Base-by-base conservation (phyloP, 2,329 filamentous ascomycete species). In the Claviceps fusiformis region DNA sequence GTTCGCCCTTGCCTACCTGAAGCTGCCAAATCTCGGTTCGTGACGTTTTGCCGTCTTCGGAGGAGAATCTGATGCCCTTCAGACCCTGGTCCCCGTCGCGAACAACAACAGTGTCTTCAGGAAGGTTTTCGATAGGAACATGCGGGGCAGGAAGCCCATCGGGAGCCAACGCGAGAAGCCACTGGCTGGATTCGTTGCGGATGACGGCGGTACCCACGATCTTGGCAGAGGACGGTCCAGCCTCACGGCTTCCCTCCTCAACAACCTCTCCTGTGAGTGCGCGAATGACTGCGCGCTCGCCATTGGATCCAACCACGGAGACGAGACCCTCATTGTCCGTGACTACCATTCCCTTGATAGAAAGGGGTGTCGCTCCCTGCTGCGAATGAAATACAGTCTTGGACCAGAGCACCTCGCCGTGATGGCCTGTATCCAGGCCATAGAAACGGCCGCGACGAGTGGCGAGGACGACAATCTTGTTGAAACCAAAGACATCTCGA, bases 401-500 rank as follows among this genome's bases (percentile, higher is more conserved):
- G 49, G 81, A 85, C 93, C 93, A 97, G 19, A 87, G 70, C 10
- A 95, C 74, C 41, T 77, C 77, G 4, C 90, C 90, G 13, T 85
- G 77, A 57, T 83, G 84, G 29, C 84, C 88, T 39, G 85, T 82
- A 67, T 95, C 85, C 24, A 98, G 73, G 3, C 85, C 89, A 60
- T 91, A 86, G 19, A 97, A 72, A 60, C 87, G 84, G 15, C 91
- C 91, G 55, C 83, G 84, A 54, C 81, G 78, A 2, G 91, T 95
- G 6, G 86, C 90, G 52, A 95, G 74, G 56, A 96, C 75, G 6
- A 91, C 80, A 37, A 92, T 73, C 70, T 95, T 95, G 68, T 88
- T 85, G 70, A 96, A 92, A 5, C 92, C 92, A 67, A 97, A 97
- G 44, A 77, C 81, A 63, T 93, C 87, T 17, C 82, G 77, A 19